Evolutionary conservation across 129 eudicot genomes (phyloP).

Genomic region (Centaurea solstitialis): DNA sequence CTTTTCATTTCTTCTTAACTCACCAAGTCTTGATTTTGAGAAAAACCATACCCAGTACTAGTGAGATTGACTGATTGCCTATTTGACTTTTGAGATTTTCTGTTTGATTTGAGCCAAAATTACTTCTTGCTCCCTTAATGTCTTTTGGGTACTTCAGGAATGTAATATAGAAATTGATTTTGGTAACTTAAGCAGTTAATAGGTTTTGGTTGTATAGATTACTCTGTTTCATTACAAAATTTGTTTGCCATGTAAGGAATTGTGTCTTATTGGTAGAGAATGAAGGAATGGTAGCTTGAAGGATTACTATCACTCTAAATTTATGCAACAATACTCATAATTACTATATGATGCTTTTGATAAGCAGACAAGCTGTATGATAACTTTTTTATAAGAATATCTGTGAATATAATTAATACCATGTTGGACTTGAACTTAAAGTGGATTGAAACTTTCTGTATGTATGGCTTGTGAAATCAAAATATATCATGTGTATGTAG

Average conservation of each 20-base stretch:
- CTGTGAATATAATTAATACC: neutral
- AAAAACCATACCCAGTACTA: neutral
- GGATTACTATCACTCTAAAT: neutral
- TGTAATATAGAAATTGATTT: constrained; percentile 9
- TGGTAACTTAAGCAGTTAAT: neutral
- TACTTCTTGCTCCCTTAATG: neutral
- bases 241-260: neutral
- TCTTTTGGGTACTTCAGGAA: neutral
- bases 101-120: neutral
- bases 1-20: neutral
- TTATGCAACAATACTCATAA: neutral
- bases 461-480: neutral
- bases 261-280: neutral
- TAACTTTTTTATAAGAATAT: neutral
- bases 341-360: neutral
- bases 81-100: neutral
- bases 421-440: neutral
- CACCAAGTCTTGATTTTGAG: neutral
- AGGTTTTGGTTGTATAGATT: neutral
- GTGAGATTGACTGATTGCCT: neutral
- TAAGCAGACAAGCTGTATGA: neutral
- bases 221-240: neutral
- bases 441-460: neutral
- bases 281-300: neutral
- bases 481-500: neutral